Evolutionary conservation across 257 asterid species (phyloP).

Genomic region (Nicotiana paniculata): DNA sequence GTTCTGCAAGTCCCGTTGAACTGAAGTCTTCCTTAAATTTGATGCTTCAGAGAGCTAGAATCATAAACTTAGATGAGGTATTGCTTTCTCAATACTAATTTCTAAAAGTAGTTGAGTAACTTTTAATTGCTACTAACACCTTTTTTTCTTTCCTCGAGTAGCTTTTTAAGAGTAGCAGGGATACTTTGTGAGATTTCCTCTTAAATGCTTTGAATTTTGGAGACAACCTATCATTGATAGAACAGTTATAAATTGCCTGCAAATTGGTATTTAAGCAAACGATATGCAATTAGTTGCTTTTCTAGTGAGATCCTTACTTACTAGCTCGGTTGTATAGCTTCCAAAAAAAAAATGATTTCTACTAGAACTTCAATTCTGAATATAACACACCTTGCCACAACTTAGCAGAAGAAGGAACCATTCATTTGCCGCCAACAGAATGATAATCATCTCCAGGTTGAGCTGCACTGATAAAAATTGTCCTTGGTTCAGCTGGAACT

Average conservation of each 20-base stretch:
- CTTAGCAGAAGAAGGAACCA: neutral
- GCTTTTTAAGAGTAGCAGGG: neutral
- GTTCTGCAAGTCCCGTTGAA: slow-evolving; percentile 38
- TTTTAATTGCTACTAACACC: neutral
- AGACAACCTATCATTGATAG: neutral
- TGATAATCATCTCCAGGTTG: neutral
- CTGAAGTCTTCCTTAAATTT: slow-evolving; percentile 26
- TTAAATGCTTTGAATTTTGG: neutral
- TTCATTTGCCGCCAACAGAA: neutral
- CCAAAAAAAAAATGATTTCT: neutral
- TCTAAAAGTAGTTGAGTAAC: neutral
- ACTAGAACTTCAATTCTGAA: neutral
- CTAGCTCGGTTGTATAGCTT: neutral
- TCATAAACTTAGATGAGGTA: slow-evolving; percentile 67
- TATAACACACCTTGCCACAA: neutral
- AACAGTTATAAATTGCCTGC: neutral
- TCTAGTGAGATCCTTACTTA: neutral
- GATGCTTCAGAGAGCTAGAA: slow-evolving; percentile 57
- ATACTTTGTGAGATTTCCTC: neutral
- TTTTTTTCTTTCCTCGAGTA: neutral
- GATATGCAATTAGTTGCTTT: neutral
- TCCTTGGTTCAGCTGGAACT: slow-evolving; percentile 64
- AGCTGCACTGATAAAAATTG: neutral
- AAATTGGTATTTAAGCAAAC: neutral
- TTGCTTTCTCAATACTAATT: neutral